These are phyloP conservation scores for Pichia eremophila DNA, from an alignment of 805 yeast genomes.

Conservation along the genomic window DNA sequence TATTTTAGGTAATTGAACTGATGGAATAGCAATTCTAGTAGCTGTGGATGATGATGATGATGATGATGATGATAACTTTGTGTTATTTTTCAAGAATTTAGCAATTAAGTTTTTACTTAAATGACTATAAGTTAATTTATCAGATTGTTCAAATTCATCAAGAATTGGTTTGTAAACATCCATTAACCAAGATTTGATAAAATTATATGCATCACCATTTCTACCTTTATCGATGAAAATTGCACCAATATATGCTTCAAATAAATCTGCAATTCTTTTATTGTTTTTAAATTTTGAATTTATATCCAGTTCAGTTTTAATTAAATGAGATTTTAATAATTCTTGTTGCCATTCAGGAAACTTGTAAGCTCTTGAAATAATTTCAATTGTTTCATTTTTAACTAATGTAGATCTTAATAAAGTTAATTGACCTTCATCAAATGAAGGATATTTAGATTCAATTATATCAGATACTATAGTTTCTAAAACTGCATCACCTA, in stretches of 20 bases:
- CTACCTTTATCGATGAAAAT: constrained; percentile 41
- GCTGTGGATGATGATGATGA: too few species aligned
- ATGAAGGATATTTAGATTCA: constrained; percentile 55
- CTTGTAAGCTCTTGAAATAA: constrained; percentile 62
- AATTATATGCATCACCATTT: constrained; percentile 17
- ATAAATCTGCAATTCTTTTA: constrained; percentile 77
- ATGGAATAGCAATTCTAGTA: constrained; percentile 1
- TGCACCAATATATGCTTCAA: constrained; percentile 93
- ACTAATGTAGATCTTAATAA: constrained; percentile 60
- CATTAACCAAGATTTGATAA: constrained; percentile 48
- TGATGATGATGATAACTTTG: too few species aligned
- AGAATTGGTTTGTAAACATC: constrained; percentile 23
- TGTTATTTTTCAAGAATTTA: not conserved
- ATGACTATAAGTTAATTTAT: constrained; percentile 3
- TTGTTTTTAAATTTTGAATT: constrained; percentile 33
- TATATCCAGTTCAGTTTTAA: constrained; percentile 5
- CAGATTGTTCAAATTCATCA: constrained; percentile 9
- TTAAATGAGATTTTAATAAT: constrained; percentile 27
- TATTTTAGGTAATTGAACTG: not conserved
- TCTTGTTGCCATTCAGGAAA: constrained; percentile 42
- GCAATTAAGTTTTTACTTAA: constrained; percentile 1
- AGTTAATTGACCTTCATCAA: constrained; percentile 76
- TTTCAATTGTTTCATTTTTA: constrained; percentile 59
- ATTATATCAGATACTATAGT: constrained; percentile 61
- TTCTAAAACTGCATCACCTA: constrained; percentile 82